Evolutionary conservation across 2,329 filamentous ascomycete genomes (phyloP), one percentile per base, ranked within the genome.

Genomic region (Colletotrichum sp.): DNA sequence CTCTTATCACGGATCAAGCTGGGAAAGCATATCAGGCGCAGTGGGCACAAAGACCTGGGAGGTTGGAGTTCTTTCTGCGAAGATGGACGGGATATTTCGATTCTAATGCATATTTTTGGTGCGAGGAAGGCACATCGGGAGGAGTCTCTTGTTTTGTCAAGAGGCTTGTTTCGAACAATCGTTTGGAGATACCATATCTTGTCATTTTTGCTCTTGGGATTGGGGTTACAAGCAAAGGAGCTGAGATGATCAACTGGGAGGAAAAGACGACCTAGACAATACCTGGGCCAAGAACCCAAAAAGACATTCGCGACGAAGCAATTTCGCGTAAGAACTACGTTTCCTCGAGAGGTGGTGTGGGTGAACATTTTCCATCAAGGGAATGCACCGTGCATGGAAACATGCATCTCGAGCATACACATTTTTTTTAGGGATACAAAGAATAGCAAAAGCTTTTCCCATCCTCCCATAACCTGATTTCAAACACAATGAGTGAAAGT

Each of bases 191-290:
- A 71, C 55, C 75, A 70, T 57, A 43, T 60, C 32, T 66, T 63
- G 66, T 32, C 52, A 6, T 24, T 60, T 67, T 36, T 28, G 43
- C 24, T 26, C 21, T 67, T 74, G 67, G n/a, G 8, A 5, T 10
- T 67, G 15, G n/a, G 66, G 43, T 36, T 26, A 36, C 18, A 55
- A 3, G 55, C 30, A 26, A n/a, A 48, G 61, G 71, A 30, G 13
- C 39, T 74, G 52, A 69, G 39, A 30, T 10, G 32, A 69, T 26
- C 12, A 12, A 30, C 24, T n/a, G 32, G 61, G n/a, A 70, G 52
- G 69, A 59, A 67, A 71, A 77, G 59, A 76, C 15, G 63, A 71
- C 24, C 36, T 77, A 77, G 75, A 77, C 73, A 73, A 73, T 77
- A 77, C 64, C 73, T 69, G 73, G 73, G 68, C 66, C 48, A 67